Base-by-base conservation (phyloP, 352 stramenopile species). In the Thraustochytrium sp. region DNA sequence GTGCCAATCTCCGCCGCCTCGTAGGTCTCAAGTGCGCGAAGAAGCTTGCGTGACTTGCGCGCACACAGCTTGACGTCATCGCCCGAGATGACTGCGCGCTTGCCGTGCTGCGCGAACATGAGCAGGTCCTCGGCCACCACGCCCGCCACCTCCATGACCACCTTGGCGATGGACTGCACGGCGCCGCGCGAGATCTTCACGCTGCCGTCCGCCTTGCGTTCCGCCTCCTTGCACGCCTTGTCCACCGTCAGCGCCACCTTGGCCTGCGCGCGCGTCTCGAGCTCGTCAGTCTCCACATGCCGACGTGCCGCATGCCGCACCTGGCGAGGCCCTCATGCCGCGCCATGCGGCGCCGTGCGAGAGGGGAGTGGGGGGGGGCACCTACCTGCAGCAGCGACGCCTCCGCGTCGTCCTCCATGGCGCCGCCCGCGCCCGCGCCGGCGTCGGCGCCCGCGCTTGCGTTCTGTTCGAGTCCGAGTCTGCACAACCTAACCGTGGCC, bases 31-130 rank as follows among this genome's bases (percentile, higher is more conserved):
- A 75, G 62, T 16, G 23, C 40, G 11, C 40, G 36, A 5, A 75
- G 62, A 21, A 75, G 11, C 26, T 16, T 40, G 1, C 36, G 37
- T 26, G 62, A 75, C 44, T 80, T 80, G 34, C 68, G 48, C 29
- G 68, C 68, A 31, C 68, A 80, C 2, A 80, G 68, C 37, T 65
- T 61, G 34, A 80, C 68, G 31, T 80, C 68, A 38, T 80, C 68
- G 51, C 40, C 76, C 4, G 48, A 55, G 44, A 80, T 80, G 0
- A 31, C 40, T 9, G 68, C 31, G 46, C 68, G 68, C 38, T 80
- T 80, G 37, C 9, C 68, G 42, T 80, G 68, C 8, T 18, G 9
- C 49, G 53, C 53, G 38, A 80, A 80, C 68, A 65, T 46, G 37
- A 46, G 1, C n/a, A 80, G 31, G 34, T 80, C 68, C 42, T 80